Base-by-base conservation (phyloP, 352 stramenopile genomes). In the Aphanomyces cochlioides region DNA sequence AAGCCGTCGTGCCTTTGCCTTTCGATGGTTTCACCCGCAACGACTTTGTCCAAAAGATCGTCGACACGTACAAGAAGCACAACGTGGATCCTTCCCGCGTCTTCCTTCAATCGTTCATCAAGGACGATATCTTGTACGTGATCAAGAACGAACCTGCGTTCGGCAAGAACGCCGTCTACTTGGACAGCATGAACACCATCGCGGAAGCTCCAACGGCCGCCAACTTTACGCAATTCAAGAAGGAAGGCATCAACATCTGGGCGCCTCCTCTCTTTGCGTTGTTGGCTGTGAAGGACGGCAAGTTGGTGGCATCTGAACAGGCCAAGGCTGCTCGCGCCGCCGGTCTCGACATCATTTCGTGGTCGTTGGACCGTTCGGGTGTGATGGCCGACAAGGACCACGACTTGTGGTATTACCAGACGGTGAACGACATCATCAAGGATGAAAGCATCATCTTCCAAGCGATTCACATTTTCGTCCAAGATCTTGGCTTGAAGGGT, bases 61-160 rank as follows among this genome's bases (percentile, higher is more conserved):
- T 89, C 56, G 73, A 89, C 56, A 81, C 89, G 54, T 90, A 90
- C 73, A 70, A 84, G 66, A 72, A 76, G n/a, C 60, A 72, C 10
- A 73, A 74, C 34, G 69, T 90, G 40, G 10, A 60, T 28, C 77
- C 79, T 8, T 57, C 53, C 5, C 28, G 74, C 56, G 79, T 90
- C 1, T 88, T 74, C 75, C 69, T 74, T 21, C 83, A 90, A 66
- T 78, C 69, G 67, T 85, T 88, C 66, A 66, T 75, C 47, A 41
- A 63, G 4, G 39, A 68, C 17, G 79, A 88, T 61, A 73, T 85
- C 8, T 45, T 75, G 50, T 88, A 87, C 69, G 83, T 78, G 77
- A 54, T 85, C 15, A 59, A 74, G 5, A 81, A 85, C 38, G 63
- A 54, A 50, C 82, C 79, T 13, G 72, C 75, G 12, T 88, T 78